Evolutionary conservation across 2,329 filamentous ascomycete species (phyloP).

Genomic region (Cylindrodendrum hubeiense): DNA sequence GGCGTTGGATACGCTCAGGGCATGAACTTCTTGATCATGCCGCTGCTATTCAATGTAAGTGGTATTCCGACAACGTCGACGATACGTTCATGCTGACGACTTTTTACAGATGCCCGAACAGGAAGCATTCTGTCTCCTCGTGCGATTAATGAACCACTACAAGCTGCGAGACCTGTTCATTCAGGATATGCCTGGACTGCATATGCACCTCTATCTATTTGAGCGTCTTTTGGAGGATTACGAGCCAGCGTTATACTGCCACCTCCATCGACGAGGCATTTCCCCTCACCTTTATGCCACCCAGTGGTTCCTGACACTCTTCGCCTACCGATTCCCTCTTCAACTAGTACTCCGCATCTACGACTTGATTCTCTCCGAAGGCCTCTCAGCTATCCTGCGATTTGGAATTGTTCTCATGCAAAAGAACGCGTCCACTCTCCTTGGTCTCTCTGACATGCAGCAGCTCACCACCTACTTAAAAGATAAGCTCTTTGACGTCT

Average conservation of each 20-base stretch:
- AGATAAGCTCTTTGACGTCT: constrained; percentile 94
- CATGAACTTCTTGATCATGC: constrained; percentile 99
- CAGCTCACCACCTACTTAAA: constrained; percentile 91
- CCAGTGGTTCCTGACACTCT: constrained; percentile 99
- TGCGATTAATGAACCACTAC: constrained; percentile 97
- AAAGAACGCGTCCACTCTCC: constrained; percentile 83
- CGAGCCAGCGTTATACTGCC: constrained; percentile 94
- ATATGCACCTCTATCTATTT: constrained; percentile 94
- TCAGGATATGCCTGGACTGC: constrained; percentile 95
- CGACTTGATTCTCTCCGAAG: constrained; percentile 93
- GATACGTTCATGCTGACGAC: constrained; percentile 17
- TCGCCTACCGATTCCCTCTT: constrained; percentile 96
- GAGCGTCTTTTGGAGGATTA: constrained; percentile 93
- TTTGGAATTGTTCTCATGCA: constrained; percentile 98
- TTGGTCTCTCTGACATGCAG: constrained; percentile 91
- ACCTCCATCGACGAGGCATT: constrained; percentile 88
- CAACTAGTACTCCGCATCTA: constrained; percentile 97
- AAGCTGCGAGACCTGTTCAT: constrained; percentile 92
- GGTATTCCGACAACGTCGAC: too few species aligned
- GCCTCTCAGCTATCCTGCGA: constrained; percentile 90
- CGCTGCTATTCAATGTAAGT: constrained; percentile 89
- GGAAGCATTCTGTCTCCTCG: constrained; percentile 93
- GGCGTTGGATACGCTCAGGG: constrained; percentile 96
- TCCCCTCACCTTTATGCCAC: constrained; percentile 95
- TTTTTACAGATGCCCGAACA: constrained; percentile 86